These are phyloP conservation scores for Pneumocystis wakefieldiae DNA, from an alignment of 1,139 yeast genomes.

Conservation along the genomic window DNA sequence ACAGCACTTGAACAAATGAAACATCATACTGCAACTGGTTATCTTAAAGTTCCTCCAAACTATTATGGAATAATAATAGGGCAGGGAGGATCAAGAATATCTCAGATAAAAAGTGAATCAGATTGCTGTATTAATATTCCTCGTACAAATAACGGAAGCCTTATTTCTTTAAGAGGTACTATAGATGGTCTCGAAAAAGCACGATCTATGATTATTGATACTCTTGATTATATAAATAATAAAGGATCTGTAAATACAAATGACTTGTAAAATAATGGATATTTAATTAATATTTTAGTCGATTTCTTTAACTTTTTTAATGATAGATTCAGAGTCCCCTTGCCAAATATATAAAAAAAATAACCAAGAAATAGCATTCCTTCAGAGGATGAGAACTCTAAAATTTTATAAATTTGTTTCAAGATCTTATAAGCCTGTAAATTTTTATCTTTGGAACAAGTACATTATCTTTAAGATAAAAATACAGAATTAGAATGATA, in stretches of 20 bases:
- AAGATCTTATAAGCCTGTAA: background rate
- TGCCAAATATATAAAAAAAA: background rate
- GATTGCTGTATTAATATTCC: constrained; percentile 54
- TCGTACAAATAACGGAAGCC: constrained; percentile 29
- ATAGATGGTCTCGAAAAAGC: constrained; percentile 36
- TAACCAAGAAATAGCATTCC: background rate
- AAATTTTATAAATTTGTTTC: background rate
- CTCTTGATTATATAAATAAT: background rate
- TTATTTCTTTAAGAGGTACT: constrained; percentile 22
- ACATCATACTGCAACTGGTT: constrained; percentile 30
- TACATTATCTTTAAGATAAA: background rate
- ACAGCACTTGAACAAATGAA: constrained; percentile 14
- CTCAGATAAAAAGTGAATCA: constrained; percentile 43
- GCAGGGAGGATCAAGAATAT: constrained; percentile 57
- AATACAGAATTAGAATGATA: background rate
- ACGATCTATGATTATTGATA: constrained; percentile 10
- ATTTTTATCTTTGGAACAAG: background rate
- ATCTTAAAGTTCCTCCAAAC: constrained; percentile 34
- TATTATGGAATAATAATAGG: constrained; percentile 54
- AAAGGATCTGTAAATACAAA: background rate
- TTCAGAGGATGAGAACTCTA: background rate
- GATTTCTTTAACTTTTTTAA: too few species aligned
- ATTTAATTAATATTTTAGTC: too few species aligned
- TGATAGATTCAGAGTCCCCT: too few species aligned
- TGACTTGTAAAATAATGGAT: too few species aligned